Conservation (phyloP, 805 yeast species). For the Barnettozyma sucrosica region DNA sequence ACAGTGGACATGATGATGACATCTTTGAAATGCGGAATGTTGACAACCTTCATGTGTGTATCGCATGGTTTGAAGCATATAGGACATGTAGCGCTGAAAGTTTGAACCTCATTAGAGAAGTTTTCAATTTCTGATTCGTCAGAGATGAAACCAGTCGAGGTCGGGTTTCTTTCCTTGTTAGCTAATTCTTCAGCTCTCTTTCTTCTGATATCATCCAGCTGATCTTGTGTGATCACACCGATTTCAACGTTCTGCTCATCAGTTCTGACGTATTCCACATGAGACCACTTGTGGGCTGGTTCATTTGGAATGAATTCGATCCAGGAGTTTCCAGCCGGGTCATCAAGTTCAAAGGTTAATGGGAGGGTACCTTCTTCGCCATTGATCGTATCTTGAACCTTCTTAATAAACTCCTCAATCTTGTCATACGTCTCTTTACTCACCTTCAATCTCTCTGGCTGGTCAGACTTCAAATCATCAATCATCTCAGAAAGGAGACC, state of each 20-base stretch:
- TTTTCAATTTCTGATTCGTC: conserved; percentile 81
- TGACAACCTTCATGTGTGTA: conserved; percentile 94
- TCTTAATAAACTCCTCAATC: conserved; percentile 62
- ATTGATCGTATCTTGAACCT: conserved; percentile 52
- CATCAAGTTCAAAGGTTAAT: conserved; percentile 73
- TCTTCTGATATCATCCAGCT: conserved; percentile 34
- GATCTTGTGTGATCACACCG: conserved; percentile 68
- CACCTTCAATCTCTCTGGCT: conserved; percentile 63
- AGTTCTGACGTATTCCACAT: conserved; percentile 72
- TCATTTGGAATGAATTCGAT: conserved; percentile 84
- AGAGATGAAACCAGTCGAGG: conserved; percentile 52
- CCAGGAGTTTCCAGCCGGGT: conserved; percentile 98
- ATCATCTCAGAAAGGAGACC: conserved; percentile 83
- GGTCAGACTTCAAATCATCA: conserved; percentile 74
- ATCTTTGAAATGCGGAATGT: conserved; percentile 97
- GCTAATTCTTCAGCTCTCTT: conserved; percentile 22
- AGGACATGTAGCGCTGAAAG: conserved; percentile 89
- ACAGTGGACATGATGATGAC: conserved; percentile 94
- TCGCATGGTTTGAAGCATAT: conserved; percentile 77
- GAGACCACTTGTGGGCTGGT: conserved; percentile 85
- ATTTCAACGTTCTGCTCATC: conserved; percentile 83
- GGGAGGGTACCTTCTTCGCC: conserved; percentile 71
- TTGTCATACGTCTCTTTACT: conserved; percentile 75
- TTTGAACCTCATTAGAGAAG: conserved; percentile 83
- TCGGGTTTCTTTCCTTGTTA: conserved; percentile 30